Conservation (phyloP, 139 green algal species). For the Picochlorum costavermella region DNA sequence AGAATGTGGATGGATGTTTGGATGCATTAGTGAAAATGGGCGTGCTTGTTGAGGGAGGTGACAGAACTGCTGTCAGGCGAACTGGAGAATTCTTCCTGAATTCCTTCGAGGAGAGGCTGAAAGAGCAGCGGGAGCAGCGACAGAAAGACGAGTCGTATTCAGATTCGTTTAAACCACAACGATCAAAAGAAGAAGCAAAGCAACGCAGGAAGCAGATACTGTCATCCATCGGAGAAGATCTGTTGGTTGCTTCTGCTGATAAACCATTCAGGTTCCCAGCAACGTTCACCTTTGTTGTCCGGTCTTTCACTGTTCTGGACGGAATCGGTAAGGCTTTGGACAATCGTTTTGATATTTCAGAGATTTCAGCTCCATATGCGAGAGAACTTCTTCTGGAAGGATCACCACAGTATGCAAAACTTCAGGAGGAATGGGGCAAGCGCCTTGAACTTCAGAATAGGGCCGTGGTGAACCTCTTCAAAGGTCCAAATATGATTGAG, state of each 20-base stretch:
- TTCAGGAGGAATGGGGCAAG: slow-evolving; percentile 52
- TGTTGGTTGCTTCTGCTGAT: slow-evolving; percentile 86
- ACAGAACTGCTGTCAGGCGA: slow-evolving; percentile 76
- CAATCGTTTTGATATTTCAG: slow-evolving; percentile 95
- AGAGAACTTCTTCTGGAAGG: slow-evolving; percentile 73
- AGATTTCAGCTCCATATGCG: slow-evolving; percentile 92
- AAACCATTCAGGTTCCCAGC: slow-evolving; percentile 98
- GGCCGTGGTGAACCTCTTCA: slow-evolving; percentile 89
- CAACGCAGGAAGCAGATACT: slow-evolving; percentile 79
- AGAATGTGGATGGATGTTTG: slow-evolving; percentile 78
- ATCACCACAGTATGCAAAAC: slow-evolving; percentile 36
- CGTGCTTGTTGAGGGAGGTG: slow-evolving; percentile 79
- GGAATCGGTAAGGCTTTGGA: slow-evolving; percentile 95
- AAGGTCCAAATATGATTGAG: slow-evolving; percentile 81
- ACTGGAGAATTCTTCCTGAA: slow-evolving; percentile 97
- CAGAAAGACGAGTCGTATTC: slow-evolving; percentile 36
- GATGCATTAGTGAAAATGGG: slow-evolving; percentile 83
- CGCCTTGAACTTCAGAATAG: slow-evolving; percentile 62
- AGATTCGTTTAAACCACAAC: slow-evolving; percentile 71
- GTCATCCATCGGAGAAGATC: slow-evolving; percentile 84
- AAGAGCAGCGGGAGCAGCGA: slow-evolving; percentile 37
- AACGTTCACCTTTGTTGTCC: slow-evolving; percentile 92
- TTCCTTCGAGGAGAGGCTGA: slow-evolving; percentile 67
- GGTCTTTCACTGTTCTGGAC: slow-evolving; percentile 90
- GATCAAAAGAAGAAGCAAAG: slow-evolving; percentile 58